phyloP scores from a whole-genome alignment of 495 filamentous ascomycete genomes.

The Penicillium verhagenii region DNA sequence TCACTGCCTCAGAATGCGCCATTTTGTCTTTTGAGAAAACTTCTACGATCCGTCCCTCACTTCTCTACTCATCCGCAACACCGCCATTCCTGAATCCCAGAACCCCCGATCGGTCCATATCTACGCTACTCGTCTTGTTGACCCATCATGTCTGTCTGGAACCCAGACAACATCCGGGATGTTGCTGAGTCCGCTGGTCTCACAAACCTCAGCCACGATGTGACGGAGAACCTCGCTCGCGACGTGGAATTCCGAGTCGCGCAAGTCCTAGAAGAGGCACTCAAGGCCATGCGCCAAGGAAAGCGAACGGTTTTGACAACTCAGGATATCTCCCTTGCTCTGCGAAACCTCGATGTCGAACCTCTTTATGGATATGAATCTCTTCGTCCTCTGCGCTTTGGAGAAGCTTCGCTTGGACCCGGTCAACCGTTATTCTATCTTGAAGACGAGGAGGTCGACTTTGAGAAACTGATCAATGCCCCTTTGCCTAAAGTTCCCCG shows the following conservation, averaged over 20 bases:
- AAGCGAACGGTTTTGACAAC: constrained; percentile 81
- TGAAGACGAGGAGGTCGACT: constrained; percentile 97
- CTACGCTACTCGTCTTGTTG: not conserved
- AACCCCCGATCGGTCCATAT: not conserved
- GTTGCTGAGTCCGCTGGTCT: constrained; percentile 96
- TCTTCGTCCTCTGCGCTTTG: constrained; percentile 79
- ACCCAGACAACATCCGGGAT: constrained; percentile 90
- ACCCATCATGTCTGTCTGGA: constrained; percentile 70
- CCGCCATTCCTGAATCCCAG: not conserved
- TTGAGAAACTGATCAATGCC: constrained; percentile 97
- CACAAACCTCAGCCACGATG: constrained; percentile 71
- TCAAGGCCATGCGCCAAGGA: constrained; percentile 90
- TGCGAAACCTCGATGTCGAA: constrained; percentile 85
- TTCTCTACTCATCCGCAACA: not conserved
- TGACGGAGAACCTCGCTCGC: constrained; percentile 77
- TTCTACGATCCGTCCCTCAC: not conserved
- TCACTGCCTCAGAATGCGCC: constrained; percentile 21
- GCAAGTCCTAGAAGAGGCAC: constrained; percentile 86
- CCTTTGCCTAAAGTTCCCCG: constrained; percentile 90
- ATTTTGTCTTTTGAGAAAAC: not conserved
- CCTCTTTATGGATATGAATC: constrained; percentile 95
- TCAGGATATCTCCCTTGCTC: constrained; percentile 78
- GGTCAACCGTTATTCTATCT: constrained; percentile 97
- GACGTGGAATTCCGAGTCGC: constrained; percentile 94
- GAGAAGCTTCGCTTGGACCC: constrained; percentile 88